Evolutionary conservation across 2,329 filamentous ascomycete species (phyloP), one percentile per base, ranked within the genome.

Genomic region (Aspergillus japonicus): DNA sequence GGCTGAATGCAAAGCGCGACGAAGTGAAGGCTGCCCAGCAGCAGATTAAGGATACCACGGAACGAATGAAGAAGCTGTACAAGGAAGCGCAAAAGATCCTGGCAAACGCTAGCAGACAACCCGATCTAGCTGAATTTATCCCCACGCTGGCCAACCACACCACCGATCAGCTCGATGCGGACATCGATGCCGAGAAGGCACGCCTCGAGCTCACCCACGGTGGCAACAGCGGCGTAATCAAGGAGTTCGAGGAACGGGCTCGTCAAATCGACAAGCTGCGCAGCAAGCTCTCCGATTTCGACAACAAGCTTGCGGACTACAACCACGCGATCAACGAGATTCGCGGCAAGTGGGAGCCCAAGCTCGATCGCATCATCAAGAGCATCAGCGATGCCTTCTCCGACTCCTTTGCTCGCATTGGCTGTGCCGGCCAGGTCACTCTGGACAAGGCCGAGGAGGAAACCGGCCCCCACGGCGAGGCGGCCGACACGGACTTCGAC

Each of bases 341-440:
- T 57, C 88, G 89, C 67, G 80, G 80, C 16, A 81, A 85, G 63
- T 99, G 92, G 91, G 95, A 98, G 75, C 92, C 92, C 0, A 79
- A 84, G 67, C 82, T 99, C 2, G 93, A 98, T 66, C 82, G 80
- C 23, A 83, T 99, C 2, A 84, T 97, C 47, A 80, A 80, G 21
- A 87, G 88, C 70, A 97, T 99, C 77, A 96, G 91, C 72, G 87
- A 91, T 52, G 93, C 93, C 0, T 99, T 99, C 75, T 87, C 89
- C 5, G 89, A 94, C 74, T 98, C 96, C 70, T 98, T 99, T 74
- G 87, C 91, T 69, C 89, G 94, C 73, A 98, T 99, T 71, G 92
- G 89, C 65, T 98, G 95, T 74, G 93, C 93, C 5, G 95, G 95
- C 39, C 91, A 98, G 75, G 92, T 99, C 4, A 84, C 84, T 61